These are phyloP conservation scores for Ophiobolus disseminans DNA, from an alignment of 2,329 filamentous ascomycete species.

Conservation along the genomic window DNA sequence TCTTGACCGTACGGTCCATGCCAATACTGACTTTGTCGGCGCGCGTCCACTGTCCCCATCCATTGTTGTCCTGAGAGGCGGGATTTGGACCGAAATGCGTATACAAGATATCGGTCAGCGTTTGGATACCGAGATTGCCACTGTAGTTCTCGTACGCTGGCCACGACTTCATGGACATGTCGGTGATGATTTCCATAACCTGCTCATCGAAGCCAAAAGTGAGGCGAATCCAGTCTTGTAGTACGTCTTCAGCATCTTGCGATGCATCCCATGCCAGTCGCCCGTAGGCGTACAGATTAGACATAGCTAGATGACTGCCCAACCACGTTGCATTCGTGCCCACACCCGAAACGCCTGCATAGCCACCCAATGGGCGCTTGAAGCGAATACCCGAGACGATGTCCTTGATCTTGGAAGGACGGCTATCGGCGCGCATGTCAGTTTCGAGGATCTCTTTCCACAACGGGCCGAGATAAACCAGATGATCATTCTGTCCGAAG, in stretches of 20 bases:
- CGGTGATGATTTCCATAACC: slow-evolving; percentile 66
- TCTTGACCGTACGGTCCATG: slow-evolving; percentile 74
- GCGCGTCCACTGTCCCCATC: slow-evolving; percentile 76
- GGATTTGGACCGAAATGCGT: slow-evolving; percentile 74
- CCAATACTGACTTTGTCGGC: slow-evolving; percentile 67
- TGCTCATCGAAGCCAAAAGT: slow-evolving; percentile 65
- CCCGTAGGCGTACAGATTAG: slow-evolving; percentile 72
- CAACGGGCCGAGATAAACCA: slow-evolving; percentile 71
- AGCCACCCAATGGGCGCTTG: slow-evolving; percentile 65
- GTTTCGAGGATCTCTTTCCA: slow-evolving; percentile 74
- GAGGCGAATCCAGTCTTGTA: slow-evolving; percentile 71
- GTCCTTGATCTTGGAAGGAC: slow-evolving; percentile 64
- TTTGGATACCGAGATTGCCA: slow-evolving; percentile 74
- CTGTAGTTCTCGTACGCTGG: slow-evolving; percentile 74
- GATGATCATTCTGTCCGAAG: slow-evolving; percentile 72
- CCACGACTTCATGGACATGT: slow-evolving; percentile 74
- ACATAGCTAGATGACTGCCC: slow-evolving; percentile 72
- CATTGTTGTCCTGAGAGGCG: slow-evolving; percentile 69
- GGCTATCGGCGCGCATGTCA: slow-evolving; percentile 67
- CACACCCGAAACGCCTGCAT: slow-evolving; percentile 71
- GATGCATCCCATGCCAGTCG: slow-evolving; percentile 70
- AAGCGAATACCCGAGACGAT: slow-evolving; percentile 68
- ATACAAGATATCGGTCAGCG: slow-evolving; percentile 70
- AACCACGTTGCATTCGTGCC: slow-evolving; percentile 72
- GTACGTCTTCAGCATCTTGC: slow-evolving; percentile 56